These are phyloP conservation scores for Kurtzmaniella quercitrusa DNA, from an alignment of 1,139 yeast genomes.

Conservation along the genomic window DNA sequence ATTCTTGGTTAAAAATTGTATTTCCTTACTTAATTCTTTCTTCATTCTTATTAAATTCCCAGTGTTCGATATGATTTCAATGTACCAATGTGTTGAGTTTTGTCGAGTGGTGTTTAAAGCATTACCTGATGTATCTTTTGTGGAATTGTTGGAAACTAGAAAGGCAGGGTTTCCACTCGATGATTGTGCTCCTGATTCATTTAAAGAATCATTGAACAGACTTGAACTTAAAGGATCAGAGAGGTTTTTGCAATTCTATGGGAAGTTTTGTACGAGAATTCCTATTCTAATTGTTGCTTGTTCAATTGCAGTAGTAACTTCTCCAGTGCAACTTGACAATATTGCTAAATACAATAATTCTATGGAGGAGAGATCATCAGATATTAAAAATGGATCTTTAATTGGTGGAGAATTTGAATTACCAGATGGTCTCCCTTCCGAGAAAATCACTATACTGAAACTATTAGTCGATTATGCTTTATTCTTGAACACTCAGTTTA, in stretches of 20 bases:
- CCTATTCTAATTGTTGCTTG: slow-evolving; percentile 29
- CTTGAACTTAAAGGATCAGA: not conserved
- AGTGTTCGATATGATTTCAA: slow-evolving; percentile 25
- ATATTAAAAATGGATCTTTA: slow-evolving; percentile 2
- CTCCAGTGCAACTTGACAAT: slow-evolving; percentile 33
- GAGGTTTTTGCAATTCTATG: slow-evolving; percentile 15
- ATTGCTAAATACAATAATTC: slow-evolving; percentile 25
- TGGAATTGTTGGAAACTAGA: slow-evolving; percentile 16
- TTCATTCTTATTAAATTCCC: slow-evolving; percentile 34
- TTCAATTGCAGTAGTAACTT: slow-evolving; percentile 31
- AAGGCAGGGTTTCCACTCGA: not conserved
- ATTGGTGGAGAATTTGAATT: slow-evolving; percentile 6
- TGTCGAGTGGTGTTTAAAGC: slow-evolving; percentile 19
- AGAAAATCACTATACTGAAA: slow-evolving; percentile 22
- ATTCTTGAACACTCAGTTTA: slow-evolving; percentile 18
- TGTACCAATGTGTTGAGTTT: slow-evolving; percentile 29
- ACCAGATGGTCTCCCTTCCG: slow-evolving; percentile 14
- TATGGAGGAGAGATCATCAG: slow-evolving; percentile 23
- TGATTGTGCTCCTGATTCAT: not conserved
- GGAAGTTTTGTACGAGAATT: slow-evolving; percentile 19
- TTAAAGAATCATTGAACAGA: not conserved
- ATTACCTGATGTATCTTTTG: slow-evolving; percentile 20
- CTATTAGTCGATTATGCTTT: slow-evolving; percentile 22
- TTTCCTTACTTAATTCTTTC: slow-evolving; percentile 24
- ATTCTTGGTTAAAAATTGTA: slow-evolving; percentile 18